Evolutionary conservation across 805 yeast species (phyloP).

Genomic region (Teunomyces gatunensis): DNA sequence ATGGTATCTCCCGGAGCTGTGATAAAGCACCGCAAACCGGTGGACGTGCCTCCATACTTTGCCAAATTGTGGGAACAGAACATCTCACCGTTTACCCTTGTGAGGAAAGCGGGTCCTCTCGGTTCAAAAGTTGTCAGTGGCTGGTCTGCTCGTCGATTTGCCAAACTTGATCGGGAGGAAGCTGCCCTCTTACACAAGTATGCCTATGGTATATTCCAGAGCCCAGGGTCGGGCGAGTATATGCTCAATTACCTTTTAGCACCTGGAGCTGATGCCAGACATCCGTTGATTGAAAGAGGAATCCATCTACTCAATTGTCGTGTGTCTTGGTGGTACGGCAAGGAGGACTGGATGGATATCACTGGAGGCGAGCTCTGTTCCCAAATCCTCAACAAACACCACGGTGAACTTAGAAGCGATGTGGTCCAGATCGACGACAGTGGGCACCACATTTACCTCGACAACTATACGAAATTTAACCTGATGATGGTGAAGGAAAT

Average conservation of each 20-base stretch:
- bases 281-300: slow-evolving; percentile 57
- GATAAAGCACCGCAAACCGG: slow-evolving; percentile 42
- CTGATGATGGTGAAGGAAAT: slow-evolving; percentile 49
- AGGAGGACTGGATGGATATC: slow-evolving; percentile 61
- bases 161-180: slow-evolving; percentile 48
- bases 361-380: slow-evolving; percentile 46
- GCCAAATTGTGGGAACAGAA: slow-evolving; percentile 80
- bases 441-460: slow-evolving; percentile 81
- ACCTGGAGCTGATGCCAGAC: slow-evolving; percentile 88
- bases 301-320: slow-evolving; percentile 55
- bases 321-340: slow-evolving; percentile 84
- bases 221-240: slow-evolving; percentile 91
- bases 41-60: slow-evolving; percentile 72
- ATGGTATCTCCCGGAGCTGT: slow-evolving; percentile 92
- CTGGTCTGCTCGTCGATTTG: slow-evolving; percentile 84
- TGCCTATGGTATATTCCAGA: slow-evolving; percentile 79
- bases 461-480: slow-evolving; percentile 58
- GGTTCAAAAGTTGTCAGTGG: slow-evolving; percentile 87
- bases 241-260: slow-evolving; percentile 78
- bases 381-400: slow-evolving; percentile 25
- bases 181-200: slow-evolving; percentile 66
- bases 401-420: slow-evolving; percentile 16
- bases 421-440: slow-evolving; percentile 49
- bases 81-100: slow-evolving; percentile 80
- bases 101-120: slow-evolving; percentile 72